A percentile compares a stretch with the other conserved stretches of the same genome.
These are phyloP conservation scores for Fusarium staphyleae DNA, from an alignment of 2,329 filamentous ascomycete species.

Conservation along the genomic window DNA sequence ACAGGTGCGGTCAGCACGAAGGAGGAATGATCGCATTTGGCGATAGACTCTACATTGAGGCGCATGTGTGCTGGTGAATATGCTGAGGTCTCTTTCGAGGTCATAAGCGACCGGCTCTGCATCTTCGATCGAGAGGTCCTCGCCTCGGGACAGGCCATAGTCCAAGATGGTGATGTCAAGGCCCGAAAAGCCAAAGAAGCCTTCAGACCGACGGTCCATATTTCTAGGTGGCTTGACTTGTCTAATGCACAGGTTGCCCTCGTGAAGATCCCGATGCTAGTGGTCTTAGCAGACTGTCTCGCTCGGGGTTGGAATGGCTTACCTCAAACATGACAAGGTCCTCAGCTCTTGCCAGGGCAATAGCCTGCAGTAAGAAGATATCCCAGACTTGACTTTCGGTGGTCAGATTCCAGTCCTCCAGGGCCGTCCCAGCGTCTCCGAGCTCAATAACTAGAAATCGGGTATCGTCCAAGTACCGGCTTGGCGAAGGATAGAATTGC, in stretches of 20 bases:
- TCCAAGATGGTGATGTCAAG: constrained; percentile 70
- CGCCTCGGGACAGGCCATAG: constrained; percentile 69
- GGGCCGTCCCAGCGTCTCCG: constrained; percentile 66
- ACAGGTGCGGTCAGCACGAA: constrained; percentile 59
- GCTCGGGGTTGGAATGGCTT: constrained; percentile 15
- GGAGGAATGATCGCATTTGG: constrained; percentile 65
- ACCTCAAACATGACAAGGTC: constrained; percentile 67
- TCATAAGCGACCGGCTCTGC: constrained; percentile 60
- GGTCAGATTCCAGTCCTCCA: constrained; percentile 64
- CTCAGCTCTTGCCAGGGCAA: constrained; percentile 67
- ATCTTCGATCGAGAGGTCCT: constrained; percentile 49
- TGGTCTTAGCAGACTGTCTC: constrained; percentile 11
- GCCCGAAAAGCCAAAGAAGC: constrained; percentile 65
- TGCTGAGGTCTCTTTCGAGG: constrained; percentile 64
- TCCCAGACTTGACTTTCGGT: constrained; percentile 66
- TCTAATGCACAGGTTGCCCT: constrained; percentile 68
- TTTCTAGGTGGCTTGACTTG: constrained; percentile 48
- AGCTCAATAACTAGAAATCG: constrained; percentile 68
- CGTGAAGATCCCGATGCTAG: constrained; percentile 70
- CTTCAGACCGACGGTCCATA: constrained; percentile 41
- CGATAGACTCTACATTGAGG: constrained; percentile 68
- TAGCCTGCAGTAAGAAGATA: constrained; percentile 65
- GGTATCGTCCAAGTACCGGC: constrained; percentile 64
- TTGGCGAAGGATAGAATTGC: constrained; percentile 69
- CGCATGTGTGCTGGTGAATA: constrained; percentile 68